These are phyloP conservation scores for Trichoderma cornu-damae DNA, from an alignment of 2,329 filamentous ascomycete genomes.

Conservation along the genomic window DNA sequence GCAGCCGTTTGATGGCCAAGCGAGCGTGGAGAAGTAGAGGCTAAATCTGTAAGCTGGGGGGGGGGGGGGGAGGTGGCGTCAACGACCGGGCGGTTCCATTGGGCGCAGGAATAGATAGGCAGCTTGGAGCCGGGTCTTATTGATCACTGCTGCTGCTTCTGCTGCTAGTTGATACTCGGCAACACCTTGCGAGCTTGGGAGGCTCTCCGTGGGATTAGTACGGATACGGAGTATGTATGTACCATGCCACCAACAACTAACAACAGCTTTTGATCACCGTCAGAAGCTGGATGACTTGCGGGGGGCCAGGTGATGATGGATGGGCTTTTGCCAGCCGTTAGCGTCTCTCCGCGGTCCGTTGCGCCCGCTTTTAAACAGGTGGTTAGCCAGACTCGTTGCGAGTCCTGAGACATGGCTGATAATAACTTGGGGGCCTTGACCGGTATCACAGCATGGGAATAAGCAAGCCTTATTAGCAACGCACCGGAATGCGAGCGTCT, in stretches of 20 bases:
- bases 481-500: background rate
- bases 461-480: background rate
- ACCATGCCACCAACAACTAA: constrained; percentile 1
- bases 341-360: constrained; percentile 17
- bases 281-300: constrained; percentile 15
- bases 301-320: constrained; percentile 15
- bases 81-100: background rate
- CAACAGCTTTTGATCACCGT: constrained; percentile 9
- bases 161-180: no score
- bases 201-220: constrained; percentile 8
- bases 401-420: constrained; percentile 9
- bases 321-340: constrained; percentile 10
- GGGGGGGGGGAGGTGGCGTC: background rate
- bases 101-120: background rate
- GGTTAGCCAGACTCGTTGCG: background rate
- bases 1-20: background rate
- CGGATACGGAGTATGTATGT: no score
- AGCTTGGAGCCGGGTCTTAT: background rate
- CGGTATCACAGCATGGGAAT: background rate
- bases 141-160: no score
- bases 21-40: constrained; percentile 2
- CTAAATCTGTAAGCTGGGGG: constrained; percentile 2
- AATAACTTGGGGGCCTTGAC: background rate
- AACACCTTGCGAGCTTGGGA: background rate
- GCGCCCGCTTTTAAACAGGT: constrained; percentile 14